Conservation (phyloP, 768 basidiomycete genomes). For the Boletus reticuloceps region DNA sequence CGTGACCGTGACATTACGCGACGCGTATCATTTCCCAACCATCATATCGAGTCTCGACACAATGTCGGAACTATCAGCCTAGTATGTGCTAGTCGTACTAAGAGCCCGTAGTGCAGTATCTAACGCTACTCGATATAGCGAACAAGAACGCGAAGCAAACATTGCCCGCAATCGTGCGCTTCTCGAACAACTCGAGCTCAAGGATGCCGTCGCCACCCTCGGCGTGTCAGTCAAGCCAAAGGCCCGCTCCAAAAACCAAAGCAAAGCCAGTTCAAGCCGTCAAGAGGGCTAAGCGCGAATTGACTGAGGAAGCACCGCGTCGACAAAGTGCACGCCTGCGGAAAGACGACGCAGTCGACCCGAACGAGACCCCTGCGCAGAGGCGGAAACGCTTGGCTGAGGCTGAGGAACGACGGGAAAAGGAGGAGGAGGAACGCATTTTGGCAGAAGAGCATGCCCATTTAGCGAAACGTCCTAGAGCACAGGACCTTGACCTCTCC, state of each 20-base stretch:
- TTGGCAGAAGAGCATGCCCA: slow-evolving; percentile 61
- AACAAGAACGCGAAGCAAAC: slow-evolving; percentile 75
- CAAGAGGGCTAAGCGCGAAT: slow-evolving; percentile 54
- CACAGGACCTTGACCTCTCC: slow-evolving; percentile 59
- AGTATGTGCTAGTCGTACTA: slow-evolving; percentile 36
- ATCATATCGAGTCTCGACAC: no score
- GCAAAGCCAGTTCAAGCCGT: slow-evolving; percentile 63
- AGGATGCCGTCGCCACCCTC: slow-evolving; percentile 50
- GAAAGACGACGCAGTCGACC: slow-evolving; percentile 42
- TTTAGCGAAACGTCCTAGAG: slow-evolving; percentile 65
- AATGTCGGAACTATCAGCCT: slow-evolving; percentile 50
- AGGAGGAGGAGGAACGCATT: slow-evolving; percentile 60
- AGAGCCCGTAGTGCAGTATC: neutral
- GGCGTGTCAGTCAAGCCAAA: slow-evolving; percentile 43
- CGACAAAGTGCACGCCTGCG: slow-evolving; percentile 67
- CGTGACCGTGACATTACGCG: slow-evolving; percentile 34
- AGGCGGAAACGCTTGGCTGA: slow-evolving; percentile 64
- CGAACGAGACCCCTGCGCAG: slow-evolving; percentile 63
- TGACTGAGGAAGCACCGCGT: slow-evolving; percentile 45
- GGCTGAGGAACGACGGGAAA: slow-evolving; percentile 54
- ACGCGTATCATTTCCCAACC: slow-evolving; percentile 18
- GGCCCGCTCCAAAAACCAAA: slow-evolving; percentile 35
- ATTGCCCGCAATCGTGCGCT: slow-evolving; percentile 78
- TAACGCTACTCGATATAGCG: slow-evolving; percentile 34
- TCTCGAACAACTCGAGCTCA: slow-evolving; percentile 67